Conservation (phyloP, 768 basidiomycete genomes). For the Termitomyces sp. region DNA sequence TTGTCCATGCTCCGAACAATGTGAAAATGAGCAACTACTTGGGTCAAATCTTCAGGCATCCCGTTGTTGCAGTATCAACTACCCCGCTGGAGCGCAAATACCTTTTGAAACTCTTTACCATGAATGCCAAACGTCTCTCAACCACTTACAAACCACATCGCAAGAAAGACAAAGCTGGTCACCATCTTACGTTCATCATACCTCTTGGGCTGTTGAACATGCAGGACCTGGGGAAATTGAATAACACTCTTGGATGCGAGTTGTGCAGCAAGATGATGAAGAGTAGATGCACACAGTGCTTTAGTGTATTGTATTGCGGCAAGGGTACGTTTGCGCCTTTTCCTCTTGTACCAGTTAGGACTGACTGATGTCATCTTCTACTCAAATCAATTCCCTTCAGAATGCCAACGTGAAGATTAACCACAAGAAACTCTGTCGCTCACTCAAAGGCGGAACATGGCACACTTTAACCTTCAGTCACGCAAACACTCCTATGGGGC, state of each 20-base stretch:
- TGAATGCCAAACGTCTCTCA: constrained; percentile 28
- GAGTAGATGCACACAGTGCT: constrained; percentile 32
- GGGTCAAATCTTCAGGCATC: constrained; percentile 4
- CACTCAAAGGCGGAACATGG: constrained; percentile 38
- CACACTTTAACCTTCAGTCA: constrained; percentile 20
- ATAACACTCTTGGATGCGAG: constrained; percentile 30
- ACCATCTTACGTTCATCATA: constrained; percentile 29
- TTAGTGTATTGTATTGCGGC: constrained; percentile 32
- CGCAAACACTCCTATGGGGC: not conserved
- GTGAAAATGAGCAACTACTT: constrained; percentile 14
- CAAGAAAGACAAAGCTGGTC: constrained; percentile 19
- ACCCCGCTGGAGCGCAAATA: constrained; percentile 29
- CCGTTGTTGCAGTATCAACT: constrained; percentile 12
- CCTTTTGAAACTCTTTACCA: constrained; percentile 26
- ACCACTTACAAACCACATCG: constrained; percentile 20
- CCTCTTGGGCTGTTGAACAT: constrained; percentile 32
- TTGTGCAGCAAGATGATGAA: constrained; percentile 33
- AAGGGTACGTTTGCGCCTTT: constrained; percentile 24
- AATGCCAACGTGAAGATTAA: constrained; percentile 38
- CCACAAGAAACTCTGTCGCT: constrained; percentile 32
- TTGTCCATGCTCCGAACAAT: constrained; percentile 15
- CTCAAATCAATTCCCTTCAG: constrained; percentile 15
- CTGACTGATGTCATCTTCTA: not conserved
- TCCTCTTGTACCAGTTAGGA: not conserved
- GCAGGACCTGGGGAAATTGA: constrained; percentile 34